A percentile compares a stretch with the other conserved stretches of the same genome.
Conservation (phyloP, 2,329 filamentous ascomycete species). For the Penicillium paneum region DNA sequence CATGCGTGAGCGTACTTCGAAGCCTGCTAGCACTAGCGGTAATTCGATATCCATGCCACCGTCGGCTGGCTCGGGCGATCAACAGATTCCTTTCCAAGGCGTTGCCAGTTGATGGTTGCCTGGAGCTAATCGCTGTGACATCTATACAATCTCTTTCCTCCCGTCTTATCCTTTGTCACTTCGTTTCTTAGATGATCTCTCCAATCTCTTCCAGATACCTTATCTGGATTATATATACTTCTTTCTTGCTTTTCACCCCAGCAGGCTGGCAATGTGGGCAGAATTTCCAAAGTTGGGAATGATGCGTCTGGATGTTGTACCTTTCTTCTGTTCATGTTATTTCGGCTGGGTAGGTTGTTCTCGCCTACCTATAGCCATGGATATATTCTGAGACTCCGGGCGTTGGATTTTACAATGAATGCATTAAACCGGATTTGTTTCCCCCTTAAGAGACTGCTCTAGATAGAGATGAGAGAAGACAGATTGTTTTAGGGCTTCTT, state of each 20-base stretch:
- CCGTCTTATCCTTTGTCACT: neutral
- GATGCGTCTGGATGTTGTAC: neutral
- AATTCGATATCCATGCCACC: constrained; percentile 17
- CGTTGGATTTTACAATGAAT: neutral
- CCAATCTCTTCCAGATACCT: neutral
- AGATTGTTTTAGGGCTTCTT: neutral
- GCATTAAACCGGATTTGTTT: neutral
- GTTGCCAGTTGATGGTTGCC: constrained; percentile 13
- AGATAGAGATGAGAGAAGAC: neutral
- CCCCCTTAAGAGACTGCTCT: too few species aligned
- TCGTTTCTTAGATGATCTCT: neutral
- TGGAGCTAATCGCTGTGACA: neutral
- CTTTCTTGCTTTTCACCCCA: constrained; percentile 12
- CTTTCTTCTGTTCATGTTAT: constrained; percentile 6
- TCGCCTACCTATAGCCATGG: neutral
- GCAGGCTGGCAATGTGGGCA: constrained; percentile 18
- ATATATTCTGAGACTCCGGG: constrained; percentile 5
- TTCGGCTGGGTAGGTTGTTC: constrained; percentile 1
- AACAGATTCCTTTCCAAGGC: constrained; percentile 15
- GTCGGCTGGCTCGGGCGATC: constrained; percentile 16
- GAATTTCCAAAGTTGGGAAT: neutral
- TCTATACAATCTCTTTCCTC: neutral
- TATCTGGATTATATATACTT: constrained; percentile 7
- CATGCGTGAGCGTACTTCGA: constrained; percentile 67
- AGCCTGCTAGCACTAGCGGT: constrained; percentile 26